Base-by-base conservation (phyloP, 768 basidiomycete genomes). In the Rhizopogon vulgaris region DNA sequence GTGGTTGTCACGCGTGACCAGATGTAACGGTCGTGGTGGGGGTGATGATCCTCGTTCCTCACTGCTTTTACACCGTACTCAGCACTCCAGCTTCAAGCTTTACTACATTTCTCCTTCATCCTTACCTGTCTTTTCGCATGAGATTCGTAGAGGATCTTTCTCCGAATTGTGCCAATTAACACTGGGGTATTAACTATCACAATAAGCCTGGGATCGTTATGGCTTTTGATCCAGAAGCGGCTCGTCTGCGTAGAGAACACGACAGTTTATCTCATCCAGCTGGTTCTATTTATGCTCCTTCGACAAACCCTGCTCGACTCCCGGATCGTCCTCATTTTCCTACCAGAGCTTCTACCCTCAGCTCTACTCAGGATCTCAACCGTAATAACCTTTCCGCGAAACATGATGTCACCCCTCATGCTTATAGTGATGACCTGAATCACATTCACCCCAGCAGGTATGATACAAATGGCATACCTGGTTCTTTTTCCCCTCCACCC, bases 361-460 rank as follows among this genome's bases (percentile, higher is more conserved):
- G 77, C 54, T 70, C 76, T 34, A 62, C 81, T 49, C 65, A 72
- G 57, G 80, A 84, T 68, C 73, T 77, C 48, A 73, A 79, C 69
- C 75, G 77, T 60, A 74, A 72, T 61, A 71, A 49, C 57, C 71
- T 75, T 63, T 53, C 65, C n/a, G 45, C 58, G 22, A 69, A 62
- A 56, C 61, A 65, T 58, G 68, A 66, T 59, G 56, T 60, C 9
- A 58, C 60, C 38, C 61, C 78, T 53, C 80, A 85, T 63, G 71
- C 84, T 53, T 82, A 78, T 49, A 90, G 87, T 69, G 77, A 68
- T 60, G 87, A 88, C 71, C 71, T 87, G 48, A 85, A 80, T 67
- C 87, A 88, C 65, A 60, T 32, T 2, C 50, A 52, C 11, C 55
- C 55, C 3, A 8, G 40, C 43, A 58, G 59, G 46, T 43, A 52